These are phyloP conservation scores for Aspergillus nomiae DNA, from an alignment of 2,329 filamentous ascomycete genomes.

Conservation along the genomic window DNA sequence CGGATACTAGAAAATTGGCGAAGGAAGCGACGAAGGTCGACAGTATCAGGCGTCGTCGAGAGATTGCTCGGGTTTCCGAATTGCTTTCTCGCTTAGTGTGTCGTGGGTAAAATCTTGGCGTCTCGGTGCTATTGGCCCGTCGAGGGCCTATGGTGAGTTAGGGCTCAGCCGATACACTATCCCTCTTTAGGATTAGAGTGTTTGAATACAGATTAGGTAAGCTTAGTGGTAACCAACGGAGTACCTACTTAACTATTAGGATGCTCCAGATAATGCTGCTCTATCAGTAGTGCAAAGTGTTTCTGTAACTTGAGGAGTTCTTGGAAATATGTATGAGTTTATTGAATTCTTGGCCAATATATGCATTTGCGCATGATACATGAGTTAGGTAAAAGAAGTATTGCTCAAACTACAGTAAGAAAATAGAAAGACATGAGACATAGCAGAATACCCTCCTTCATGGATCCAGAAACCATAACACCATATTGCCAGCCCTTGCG, in stretches of 20 bases:
- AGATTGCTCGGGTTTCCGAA: slow-evolving; percentile 27
- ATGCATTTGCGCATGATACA: slow-evolving; percentile 2
- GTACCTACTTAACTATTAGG: neutral
- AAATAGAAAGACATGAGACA: slow-evolving; percentile 11
- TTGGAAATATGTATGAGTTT: neutral
- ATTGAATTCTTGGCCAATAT: neutral
- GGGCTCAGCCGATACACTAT: slow-evolving; percentile 28
- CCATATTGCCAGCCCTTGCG: slow-evolving; percentile 40
- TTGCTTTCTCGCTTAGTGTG: slow-evolving; percentile 49
- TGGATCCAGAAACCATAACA: slow-evolving; percentile 34
- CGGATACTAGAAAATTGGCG: slow-evolving; percentile 37
- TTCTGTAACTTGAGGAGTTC: too few relatives aligned
- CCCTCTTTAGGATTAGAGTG: neutral
- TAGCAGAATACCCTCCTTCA: slow-evolving; percentile 14
- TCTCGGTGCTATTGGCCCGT: slow-evolving; percentile 26
- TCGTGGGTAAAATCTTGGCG: slow-evolving; percentile 47
- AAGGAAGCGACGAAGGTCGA: slow-evolving; percentile 32
- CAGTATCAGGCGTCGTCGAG: slow-evolving; percentile 31
- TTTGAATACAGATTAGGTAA: slow-evolving; percentile 13
- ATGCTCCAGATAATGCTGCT: neutral
- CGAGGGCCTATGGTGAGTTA: slow-evolving; percentile 37
- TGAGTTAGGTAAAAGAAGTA: neutral
- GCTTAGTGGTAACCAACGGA: too few relatives aligned
- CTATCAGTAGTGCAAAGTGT: neutral
- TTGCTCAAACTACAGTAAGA: slow-evolving; percentile 2